Base-by-base conservation (phyloP, 768 basidiomycete genomes). In the Rhodotorula babjevae region DNA sequence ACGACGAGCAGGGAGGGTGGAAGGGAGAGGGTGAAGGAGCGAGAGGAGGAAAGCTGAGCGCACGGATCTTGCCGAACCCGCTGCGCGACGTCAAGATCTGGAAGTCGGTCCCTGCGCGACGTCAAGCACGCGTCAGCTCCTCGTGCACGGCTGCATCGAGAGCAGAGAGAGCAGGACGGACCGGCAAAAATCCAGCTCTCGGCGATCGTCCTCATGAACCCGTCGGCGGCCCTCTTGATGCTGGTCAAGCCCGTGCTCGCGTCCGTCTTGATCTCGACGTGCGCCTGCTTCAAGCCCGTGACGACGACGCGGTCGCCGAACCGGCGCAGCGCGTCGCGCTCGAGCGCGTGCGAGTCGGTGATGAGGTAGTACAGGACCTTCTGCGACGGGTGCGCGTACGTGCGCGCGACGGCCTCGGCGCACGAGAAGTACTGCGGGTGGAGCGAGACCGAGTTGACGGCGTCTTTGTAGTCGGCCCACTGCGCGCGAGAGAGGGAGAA, bases 21-120 rank as follows among this genome's bases (percentile, higher is more conserved):
- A 56, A 11, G 23, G 50, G 7, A 27, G 50, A 23, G 25, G 4
- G 50, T 2, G 19, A 25, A 25, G 50, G 44, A 44, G 47, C 8
- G 9, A 36, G 36, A 19, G n/a, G 29, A 14, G 9, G 29, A 21
- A 33, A 23, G 8, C 12, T 5, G 25, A 2, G 11, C 65, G 19
- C 11, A 72, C 71, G 71, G 25, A 72, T 72, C 56, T 72, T 72
- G 29, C 71, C 71, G 29, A 72, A 72, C 14, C 71, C 71, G 23
- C 57, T 60, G 11, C 66, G 46, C 0, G 47, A 29, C 10, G 71
- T 72, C 15, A 72, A 25, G 42, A 72, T 67, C 62, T 72, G 71
- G 44, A 72, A 72, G 58, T 72, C 71, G 21, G 71, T 72, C 1
- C 65, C 71, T 67, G 63, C n/a, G 36, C 36, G 36, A 36, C n/a